These are phyloP conservation scores for Backusella tuberculispora DNA, from an alignment of 192 early-diverging fungal genomes.

Conservation along the genomic window DNA sequence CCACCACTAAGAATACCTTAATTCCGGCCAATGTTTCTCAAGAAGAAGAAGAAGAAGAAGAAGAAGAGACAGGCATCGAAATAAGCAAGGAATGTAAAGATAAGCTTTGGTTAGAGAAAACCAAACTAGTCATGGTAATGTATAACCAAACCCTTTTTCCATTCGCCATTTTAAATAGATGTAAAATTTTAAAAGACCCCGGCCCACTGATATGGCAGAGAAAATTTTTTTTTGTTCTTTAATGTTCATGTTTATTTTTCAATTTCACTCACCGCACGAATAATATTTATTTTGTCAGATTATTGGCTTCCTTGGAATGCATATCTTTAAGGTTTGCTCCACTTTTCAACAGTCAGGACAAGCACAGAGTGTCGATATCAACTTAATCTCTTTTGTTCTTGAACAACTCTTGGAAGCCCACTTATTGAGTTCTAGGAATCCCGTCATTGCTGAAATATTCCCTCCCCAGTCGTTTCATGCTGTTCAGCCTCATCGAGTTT, in stretches of 20 bases:
- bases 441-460: constrained; percentile 55
- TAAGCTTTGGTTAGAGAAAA: neutral
- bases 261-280: constrained; percentile 52
- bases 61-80: neutral
- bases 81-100: neutral
- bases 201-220: neutral
- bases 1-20: neutral
- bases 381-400: constrained; percentile 46
- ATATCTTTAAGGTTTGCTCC: constrained; percentile 63
- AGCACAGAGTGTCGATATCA: constrained; percentile 43
- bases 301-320: constrained; percentile 65
- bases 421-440: constrained; percentile 37
- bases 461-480: constrained; percentile 54
- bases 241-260: constrained; percentile 61
- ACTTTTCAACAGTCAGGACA: constrained; percentile 48
- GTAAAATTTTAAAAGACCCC: constrained; percentile 17
- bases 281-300: constrained; percentile 41
- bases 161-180: constrained; percentile 24
- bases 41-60: no score
- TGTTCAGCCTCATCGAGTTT: neutral
- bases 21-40: neutral
- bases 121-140: constrained; percentile 58
- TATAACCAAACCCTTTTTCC: neutral
- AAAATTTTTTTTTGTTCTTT: constrained; percentile 54
- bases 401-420: constrained; percentile 48